phyloP scores from a whole-genome alignment of 805 yeast species.

The Kodamaea nitidulidarum region DNA sequence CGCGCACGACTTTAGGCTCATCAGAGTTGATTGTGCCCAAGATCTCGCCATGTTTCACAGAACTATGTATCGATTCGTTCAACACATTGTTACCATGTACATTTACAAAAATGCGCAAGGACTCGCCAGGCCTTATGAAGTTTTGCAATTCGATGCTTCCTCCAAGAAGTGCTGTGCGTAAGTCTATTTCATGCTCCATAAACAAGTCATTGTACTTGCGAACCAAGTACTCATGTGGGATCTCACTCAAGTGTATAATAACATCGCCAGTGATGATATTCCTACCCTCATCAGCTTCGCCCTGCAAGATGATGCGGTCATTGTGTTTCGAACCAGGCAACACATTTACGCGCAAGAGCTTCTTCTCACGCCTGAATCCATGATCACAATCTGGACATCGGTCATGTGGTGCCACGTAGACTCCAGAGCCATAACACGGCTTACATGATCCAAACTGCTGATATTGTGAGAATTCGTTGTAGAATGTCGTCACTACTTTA shows the following conservation, averaged over 20 bases:
- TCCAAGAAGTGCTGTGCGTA: conserved; percentile 56
- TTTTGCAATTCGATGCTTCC: conserved; percentile 40
- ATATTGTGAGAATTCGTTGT: conserved; percentile 39
- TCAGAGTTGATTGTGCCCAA: conserved; percentile 54
- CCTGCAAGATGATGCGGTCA: conserved; percentile 48
- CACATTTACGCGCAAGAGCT: conserved; percentile 49
- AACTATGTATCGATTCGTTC: conserved; percentile 12
- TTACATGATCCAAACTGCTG: conserved; percentile 31
- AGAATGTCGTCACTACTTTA: conserved; percentile 42
- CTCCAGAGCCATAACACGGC: conserved; percentile 36
- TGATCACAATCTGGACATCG: conserved; percentile 22
- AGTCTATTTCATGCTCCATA: conserved; percentile 43
- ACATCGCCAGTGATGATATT: conserved; percentile 65
- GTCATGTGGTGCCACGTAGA: conserved; percentile 19
- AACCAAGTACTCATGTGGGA: conserved; percentile 34
- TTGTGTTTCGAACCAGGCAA: conserved; percentile 55
- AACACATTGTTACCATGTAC: conserved; percentile 27
- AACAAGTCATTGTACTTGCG: conserved; percentile 45
- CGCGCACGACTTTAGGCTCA: conserved; percentile 44
- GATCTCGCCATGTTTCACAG: conserved; percentile 35
- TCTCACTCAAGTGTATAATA: conserved; percentile 47
- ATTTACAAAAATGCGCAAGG: conserved; percentile 29
- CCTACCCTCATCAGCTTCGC: conserved; percentile 63
- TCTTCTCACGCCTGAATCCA: conserved; percentile 45
- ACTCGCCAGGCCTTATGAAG: conserved; percentile 30